Evolutionary conservation across 2,329 filamentous ascomycete species (phyloP).

Genomic region (Neofusicoccum ribis): DNA sequence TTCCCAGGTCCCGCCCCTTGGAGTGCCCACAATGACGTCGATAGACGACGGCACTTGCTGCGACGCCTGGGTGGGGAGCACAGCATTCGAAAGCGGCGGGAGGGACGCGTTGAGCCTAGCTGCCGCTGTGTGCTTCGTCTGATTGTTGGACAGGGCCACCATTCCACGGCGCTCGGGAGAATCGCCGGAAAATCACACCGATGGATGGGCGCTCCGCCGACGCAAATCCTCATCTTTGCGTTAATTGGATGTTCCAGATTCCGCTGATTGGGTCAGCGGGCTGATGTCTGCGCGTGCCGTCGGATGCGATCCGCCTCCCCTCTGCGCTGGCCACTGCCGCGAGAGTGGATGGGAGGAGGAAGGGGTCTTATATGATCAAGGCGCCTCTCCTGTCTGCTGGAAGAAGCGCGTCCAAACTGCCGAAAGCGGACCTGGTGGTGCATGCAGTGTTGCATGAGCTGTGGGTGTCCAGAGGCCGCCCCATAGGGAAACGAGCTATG

Average conservation of each 20-base stretch:
- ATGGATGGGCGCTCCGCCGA: slow-evolving; percentile 16
- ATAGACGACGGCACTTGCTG: background rate
- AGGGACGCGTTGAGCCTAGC: slow-evolving; percentile 12
- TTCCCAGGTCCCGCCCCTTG: slow-evolving; percentile 14
- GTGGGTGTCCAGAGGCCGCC: background rate
- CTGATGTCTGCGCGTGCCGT: slow-evolving; percentile 13
- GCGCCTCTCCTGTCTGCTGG: slow-evolving; percentile 9
- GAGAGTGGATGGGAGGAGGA: slow-evolving; percentile 8
- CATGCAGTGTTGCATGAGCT: slow-evolving; percentile 14
- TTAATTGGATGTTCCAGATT: slow-evolving; percentile 8
- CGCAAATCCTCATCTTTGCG: slow-evolving; percentile 20
- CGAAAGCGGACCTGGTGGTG: slow-evolving; percentile 13
- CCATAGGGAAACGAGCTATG: slow-evolving; percentile 12
- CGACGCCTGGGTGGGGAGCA: slow-evolving; percentile 3
- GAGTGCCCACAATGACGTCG: slow-evolving; percentile 17
- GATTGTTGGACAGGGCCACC: slow-evolving; percentile 11
- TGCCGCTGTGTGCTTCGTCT: slow-evolving; percentile 14
- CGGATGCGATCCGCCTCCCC: slow-evolving; percentile 15
- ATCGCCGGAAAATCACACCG: slow-evolving; percentile 21
- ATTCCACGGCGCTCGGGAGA: slow-evolving; percentile 17
- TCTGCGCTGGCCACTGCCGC: slow-evolving; percentile 15
- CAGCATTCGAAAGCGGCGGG: slow-evolving; percentile 1
- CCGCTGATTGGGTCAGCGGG: slow-evolving; percentile 11
- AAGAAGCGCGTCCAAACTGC: slow-evolving; percentile 14
- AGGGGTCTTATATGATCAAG: slow-evolving; percentile 4